phyloP scores from a whole-genome alignment of 1,284 basidiomycete genomes.

The Nidula niveotomentosa region DNA sequence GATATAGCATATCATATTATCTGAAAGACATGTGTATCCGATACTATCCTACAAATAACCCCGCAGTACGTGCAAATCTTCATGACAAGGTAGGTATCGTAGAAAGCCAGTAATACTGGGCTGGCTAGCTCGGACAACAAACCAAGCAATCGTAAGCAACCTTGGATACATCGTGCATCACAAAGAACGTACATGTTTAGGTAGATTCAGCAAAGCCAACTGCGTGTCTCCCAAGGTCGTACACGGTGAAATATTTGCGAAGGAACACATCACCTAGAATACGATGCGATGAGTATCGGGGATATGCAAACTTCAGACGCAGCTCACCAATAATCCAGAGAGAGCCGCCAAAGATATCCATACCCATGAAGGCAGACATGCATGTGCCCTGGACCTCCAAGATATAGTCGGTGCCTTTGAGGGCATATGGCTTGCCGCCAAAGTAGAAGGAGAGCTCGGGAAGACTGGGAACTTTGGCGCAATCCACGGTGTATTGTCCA shows the following conservation, averaged over 20 bases:
- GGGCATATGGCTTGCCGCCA: constrained; percentile 75
- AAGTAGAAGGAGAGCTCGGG: constrained; percentile 91
- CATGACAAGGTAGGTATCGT: too few relatives aligned
- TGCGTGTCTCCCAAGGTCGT: constrained; percentile 84
- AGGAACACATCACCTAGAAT: constrained; percentile 79
- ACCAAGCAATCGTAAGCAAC: too few relatives aligned
- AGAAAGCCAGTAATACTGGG: too few relatives aligned
- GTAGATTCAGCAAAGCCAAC: constrained; percentile 77
- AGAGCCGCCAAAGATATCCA: constrained; percentile 89
- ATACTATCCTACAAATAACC: too few relatives aligned
- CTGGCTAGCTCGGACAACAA: too few relatives aligned
- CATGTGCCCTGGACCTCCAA: constrained; percentile 89
- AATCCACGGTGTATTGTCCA: constrained; percentile 93
- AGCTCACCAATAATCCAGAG: constrained; percentile 92
- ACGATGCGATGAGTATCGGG: constrained; percentile 7
- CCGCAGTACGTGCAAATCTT: too few relatives aligned
- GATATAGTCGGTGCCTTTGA: constrained; percentile 88
- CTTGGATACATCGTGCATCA: too few relatives aligned
- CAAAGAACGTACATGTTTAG: constrained; percentile 9
- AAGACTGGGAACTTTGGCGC: constrained; percentile 78
- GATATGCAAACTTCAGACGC: neutral
- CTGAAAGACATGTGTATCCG: too few relatives aligned
- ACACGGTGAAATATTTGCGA: constrained; percentile 91
- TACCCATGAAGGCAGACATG: constrained; percentile 90
- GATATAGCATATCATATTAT: too few relatives aligned